Evolutionary conservation across 805 yeast species (phyloP), one percentile per base, ranked within the genome.

Genomic region (Spencermartinsiella europaea): DNA sequence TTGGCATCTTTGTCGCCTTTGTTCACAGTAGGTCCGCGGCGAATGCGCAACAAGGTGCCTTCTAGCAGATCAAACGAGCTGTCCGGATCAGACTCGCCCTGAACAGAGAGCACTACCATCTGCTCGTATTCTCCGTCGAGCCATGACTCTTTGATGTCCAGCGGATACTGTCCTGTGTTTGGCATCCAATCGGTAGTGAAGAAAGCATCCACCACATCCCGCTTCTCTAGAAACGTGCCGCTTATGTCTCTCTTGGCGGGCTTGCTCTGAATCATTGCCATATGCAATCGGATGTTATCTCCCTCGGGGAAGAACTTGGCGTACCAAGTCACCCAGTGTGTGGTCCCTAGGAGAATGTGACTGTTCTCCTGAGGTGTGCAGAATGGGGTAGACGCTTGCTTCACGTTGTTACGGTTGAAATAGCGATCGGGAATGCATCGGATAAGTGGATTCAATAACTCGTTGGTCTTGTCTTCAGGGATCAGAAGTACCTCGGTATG

Each of bases 351-450:
- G 52, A 75, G 74, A 66, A 85, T 70, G 34, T 68, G 72, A 10
- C 72, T 57, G 48, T 79, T 74, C 56, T 84, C 90, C 28, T 69
- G 71, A 10, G 96, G 96, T 17, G 85, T 76, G 64, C 96, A 88
- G 64, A 87, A 85, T n/a, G 96, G 96, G 43, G 72, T 93, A 34
- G 88, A 76, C 1, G 68, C 57, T 15, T 66, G 62, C 50, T 71
- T 71, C 16, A 20, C 46, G 25, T 80, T 81, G 33, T 70, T 49
- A 5, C 90, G 91, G 60, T 81, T 83, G 54, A 69, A 73, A 61
- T 85, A 88, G 40, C 76, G 66, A 45, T 83, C 83, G 2, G 96
- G 96, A 3, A 89, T 85, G 67, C 96, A 88, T 66, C 96, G 75
- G 59, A 86, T 75, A 41, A 88, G 63, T 0, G 96, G 96, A 59